phyloP scores from a whole-genome alignment of 129 eudicot species.

The Chrysanthemum lavandulifolium region DNA sequence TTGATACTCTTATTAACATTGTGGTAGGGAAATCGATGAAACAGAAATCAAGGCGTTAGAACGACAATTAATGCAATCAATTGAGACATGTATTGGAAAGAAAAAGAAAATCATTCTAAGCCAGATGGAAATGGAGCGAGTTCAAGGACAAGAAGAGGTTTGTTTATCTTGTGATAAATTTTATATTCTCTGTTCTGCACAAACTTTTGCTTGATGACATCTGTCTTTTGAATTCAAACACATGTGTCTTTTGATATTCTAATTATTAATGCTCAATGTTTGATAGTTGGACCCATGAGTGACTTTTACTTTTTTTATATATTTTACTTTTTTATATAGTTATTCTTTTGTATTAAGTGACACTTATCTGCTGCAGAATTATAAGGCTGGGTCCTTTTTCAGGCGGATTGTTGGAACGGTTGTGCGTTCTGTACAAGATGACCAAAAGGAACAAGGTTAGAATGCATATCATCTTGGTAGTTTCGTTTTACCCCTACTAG shows the following conservation, averaged over 20 bases:
- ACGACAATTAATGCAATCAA: constrained; percentile 96
- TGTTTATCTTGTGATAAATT: constrained; percentile 5
- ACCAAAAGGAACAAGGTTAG: constrained; percentile 94
- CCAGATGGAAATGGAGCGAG: constrained; percentile 77
- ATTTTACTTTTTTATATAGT: not conserved
- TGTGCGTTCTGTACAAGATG: constrained; percentile 97
- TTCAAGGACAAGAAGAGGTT: constrained; percentile 95
- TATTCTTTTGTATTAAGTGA: constrained; percentile 6
- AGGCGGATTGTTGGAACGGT: constrained; percentile 93
- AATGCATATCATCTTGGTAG: not conserved
- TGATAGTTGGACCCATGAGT: not conserved
- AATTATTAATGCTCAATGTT: not conserved
- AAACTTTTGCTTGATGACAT: constrained; percentile 20
- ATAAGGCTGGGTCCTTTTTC: constrained; percentile 73
- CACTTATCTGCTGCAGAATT: constrained; percentile 50
- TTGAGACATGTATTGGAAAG: constrained; percentile 87
- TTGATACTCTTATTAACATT: constrained; percentile 28
- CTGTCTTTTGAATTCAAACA: constrained; percentile 4
- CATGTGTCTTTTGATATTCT: not conserved
- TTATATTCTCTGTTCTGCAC: constrained; percentile 3
- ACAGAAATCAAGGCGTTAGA: constrained; percentile 88
- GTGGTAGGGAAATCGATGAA: constrained; percentile 93
- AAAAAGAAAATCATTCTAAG: constrained; percentile 89
- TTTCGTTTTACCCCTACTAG: not conserved
- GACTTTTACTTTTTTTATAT: not conserved